These are phyloP conservation scores for Tetraselmis chui DNA, from an alignment of 139 green algal species.

Conservation along the genomic window DNA sequence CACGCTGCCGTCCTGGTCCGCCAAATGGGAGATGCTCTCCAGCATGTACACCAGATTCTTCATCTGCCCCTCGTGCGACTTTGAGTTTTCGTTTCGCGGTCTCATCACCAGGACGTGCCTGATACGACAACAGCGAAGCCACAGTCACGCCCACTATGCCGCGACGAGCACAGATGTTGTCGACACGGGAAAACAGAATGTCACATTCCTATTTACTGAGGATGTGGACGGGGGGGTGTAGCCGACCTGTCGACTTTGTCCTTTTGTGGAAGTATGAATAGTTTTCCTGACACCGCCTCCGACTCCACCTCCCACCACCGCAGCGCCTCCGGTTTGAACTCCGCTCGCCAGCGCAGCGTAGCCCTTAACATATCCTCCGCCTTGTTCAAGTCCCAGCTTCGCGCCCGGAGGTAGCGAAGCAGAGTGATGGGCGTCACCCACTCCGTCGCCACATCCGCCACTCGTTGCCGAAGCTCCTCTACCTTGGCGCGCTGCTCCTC, in stretches of 20 bases:
- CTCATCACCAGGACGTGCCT: slow-evolving; percentile 34
- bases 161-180: no score
- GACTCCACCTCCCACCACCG: slow-evolving; percentile 24
- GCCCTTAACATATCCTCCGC: slow-evolving; percentile 36
- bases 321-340: slow-evolving; percentile 7
- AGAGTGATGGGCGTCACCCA: not conserved
- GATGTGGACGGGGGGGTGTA: not conserved
- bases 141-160: no score
- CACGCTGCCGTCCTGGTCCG: not conserved
- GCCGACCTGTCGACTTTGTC: not conserved
- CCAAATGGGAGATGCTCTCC: slow-evolving; percentile 19
- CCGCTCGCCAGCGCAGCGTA: slow-evolving; percentile 31
- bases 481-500: not conserved
- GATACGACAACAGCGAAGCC: no score
- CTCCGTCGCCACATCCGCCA: not conserved
- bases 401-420: slow-evolving; percentile 30
- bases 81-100: slow-evolving; percentile 33
- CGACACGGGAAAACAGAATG: no score
- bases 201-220: slow-evolving; percentile 40
- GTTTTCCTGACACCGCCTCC: slow-evolving; percentile 15
- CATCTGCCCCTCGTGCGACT: slow-evolving; percentile 36
- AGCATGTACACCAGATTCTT: slow-evolving; percentile 41
- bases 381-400: slow-evolving; percentile 39
- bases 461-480: not conserved
- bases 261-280: not conserved